Percentiles rank a stretch among this genome's conserved stretches.
These are phyloP conservation scores for Euphorbia peplus DNA, from an alignment of 345 rosid genomes.

Conservation along the genomic window DNA sequence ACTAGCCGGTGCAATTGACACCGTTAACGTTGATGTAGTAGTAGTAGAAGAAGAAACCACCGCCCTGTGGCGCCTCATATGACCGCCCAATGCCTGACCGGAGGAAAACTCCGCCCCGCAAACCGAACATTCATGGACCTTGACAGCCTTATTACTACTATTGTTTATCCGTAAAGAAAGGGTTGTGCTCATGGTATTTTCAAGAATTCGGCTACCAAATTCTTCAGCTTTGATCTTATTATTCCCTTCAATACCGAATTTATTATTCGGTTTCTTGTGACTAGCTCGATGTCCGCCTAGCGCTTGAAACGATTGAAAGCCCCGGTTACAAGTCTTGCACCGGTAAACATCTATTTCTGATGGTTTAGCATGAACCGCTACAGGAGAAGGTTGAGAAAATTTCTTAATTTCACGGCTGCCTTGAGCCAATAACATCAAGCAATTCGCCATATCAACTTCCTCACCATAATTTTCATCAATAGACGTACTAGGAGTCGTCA, in stretches of 20 bases:
- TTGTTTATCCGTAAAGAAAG: conserved; percentile 49
- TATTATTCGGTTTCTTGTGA: conserved; percentile 24
- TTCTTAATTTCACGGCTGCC: conserved; percentile 3
- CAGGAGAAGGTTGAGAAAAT: neutral
- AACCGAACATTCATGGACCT: conserved; percentile 84
- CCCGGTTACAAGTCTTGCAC: conserved; percentile 30
- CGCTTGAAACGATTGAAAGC: conserved; percentile 36
- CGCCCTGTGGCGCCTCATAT: conserved; percentile 88
- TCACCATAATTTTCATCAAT: conserved; percentile 20
- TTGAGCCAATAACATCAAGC: conserved; percentile 35
- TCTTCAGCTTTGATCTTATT: neutral
- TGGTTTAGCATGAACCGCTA: neutral
- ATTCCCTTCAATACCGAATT: conserved; percentile 17
- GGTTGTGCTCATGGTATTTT: conserved; percentile 30
- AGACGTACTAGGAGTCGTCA: conserved; percentile 22
- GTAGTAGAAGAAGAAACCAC: conserved; percentile 16
- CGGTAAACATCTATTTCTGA: conserved; percentile 3
- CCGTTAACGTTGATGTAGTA: neutral
- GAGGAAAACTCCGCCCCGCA: conserved; percentile 90
- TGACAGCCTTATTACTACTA: conserved; percentile 24
- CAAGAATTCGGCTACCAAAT: conserved; percentile 1
- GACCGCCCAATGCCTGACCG: conserved; percentile 98
- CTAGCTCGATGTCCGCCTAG: conserved; percentile 36
- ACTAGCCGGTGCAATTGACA: neutral
- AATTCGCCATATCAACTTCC: conserved; percentile 35